Evolutionary conservation across 768 basidiomycete genomes (phyloP), one percentile per base, ranked within the genome.

Genomic region (Asterophora parasitica): DNA sequence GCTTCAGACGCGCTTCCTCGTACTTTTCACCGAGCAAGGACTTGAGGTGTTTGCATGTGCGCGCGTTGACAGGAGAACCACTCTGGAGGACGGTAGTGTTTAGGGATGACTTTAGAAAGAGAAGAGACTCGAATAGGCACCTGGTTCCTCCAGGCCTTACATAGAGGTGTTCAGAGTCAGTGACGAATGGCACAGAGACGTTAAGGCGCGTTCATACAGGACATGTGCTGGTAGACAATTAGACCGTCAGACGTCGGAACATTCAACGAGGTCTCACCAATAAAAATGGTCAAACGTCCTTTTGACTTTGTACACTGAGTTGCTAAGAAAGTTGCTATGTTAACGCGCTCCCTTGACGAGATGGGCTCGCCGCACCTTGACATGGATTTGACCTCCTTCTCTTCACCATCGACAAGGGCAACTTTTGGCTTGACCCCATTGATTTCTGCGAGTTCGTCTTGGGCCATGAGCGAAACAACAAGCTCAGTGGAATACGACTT

Each of bases 351-450:
- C 16, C 15, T 17, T 11, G 28, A 39, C 35, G 5, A 2, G 7
- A 23, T 7, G 37, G 20, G 23, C 30, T 10, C 30, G 17, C 15
- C 56, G 23, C 41, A 55, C 63, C 61, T 65, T 34, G 61, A 54
- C 49, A 55, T 58, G 0, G 76, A 77, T 37, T 62, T 70, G 15
- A 75, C 71, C 47, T 77, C 74, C 23, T 60, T 62, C 49, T 76
- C 73, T 34, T 76, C 73, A 6, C 78, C 78, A 46, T 79, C 78
- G 23, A 52, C 57, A 3, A 80, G 56, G 41, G 64, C 45, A 7
- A 75, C 69, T 26, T 73, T 74, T 28, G 78, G 79, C 56, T 73
- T 74, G 45, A 77, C 61, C 11, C 78, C 78, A 52, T 74, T 67
- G 42, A 80, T 79, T 57, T 72, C 71, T 42, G 68, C 69, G 15